Base-by-base conservation (phyloP, 306 rosid species). In the Begonia masoniana region DNA sequence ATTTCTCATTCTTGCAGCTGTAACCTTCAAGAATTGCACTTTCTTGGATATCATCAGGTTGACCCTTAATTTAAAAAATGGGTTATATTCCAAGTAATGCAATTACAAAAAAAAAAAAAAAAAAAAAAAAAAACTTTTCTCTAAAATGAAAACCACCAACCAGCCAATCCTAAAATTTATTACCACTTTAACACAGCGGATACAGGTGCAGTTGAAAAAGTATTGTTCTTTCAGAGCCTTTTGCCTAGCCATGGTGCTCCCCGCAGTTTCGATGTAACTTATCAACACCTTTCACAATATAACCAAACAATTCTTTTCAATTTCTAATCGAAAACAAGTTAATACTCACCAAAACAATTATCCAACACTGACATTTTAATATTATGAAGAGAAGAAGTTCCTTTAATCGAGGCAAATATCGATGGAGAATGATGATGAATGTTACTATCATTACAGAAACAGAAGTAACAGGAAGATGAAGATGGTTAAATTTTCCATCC, bases 231-330 rank as follows among this genome's bases (percentile, higher is more conserved):
- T 83, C 49, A 89, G 81, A 60, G 81, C 77, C 76, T 78, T 83
- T 62, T 80, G 95, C 65, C 96, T 91, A 51, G 91, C 75, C 78
- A 63, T 68, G 19, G 92, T 91, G 72, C 91, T 83, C 73, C 85
- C 91, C 58, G 94, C 79, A 55, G 91, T 85, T 64, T 91, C 97
- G 24, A 91, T 81, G 57, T 85, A 91, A 78, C 94, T 85, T 68
- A 91, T 91, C 55, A 65, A 56, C 31, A 91, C 88, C 97, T 89
- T 60, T 23, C 39, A 58, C 76, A 50, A 47, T 41, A 47, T 51
- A 21, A 72, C 51, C 65, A 70, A 72, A 13, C 13, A 53, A 31
- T 13, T 52, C 0, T 50, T 50, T 14, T 50, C 19, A 50, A 8
- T 3, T 15, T 13, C 3, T 3, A 50, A 50, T 13, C 10, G 1